Percentiles rank a stretch among this genome's conserved stretches.
Conservation (phyloP, 331 rosid genomes). For the Pyrus hybrid region DNA sequence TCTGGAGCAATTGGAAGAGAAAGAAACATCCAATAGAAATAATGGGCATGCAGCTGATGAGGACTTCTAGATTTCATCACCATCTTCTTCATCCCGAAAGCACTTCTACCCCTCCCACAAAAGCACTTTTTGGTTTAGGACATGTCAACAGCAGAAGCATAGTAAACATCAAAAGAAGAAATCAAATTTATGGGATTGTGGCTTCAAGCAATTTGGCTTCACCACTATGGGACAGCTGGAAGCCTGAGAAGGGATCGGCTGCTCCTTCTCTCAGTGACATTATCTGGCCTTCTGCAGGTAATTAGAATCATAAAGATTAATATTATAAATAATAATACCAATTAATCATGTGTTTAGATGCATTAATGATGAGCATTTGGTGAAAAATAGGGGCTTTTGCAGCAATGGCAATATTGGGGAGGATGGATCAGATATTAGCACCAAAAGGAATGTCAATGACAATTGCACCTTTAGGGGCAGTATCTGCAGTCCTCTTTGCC, state of each 20-base stretch:
- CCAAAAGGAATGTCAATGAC: conserved; percentile 79
- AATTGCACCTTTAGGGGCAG: conserved; percentile 88
- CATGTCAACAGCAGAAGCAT: background rate
- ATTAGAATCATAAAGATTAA: background rate
- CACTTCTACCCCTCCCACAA: no score
- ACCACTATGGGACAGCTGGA: conserved; percentile 62
- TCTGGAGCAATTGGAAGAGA: background rate
- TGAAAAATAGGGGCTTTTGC: conserved; percentile 64
- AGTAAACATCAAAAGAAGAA: background rate
- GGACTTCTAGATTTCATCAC: background rate
- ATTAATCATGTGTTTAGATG: background rate
- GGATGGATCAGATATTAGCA: conserved; percentile 64
- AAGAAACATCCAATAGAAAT: background rate
- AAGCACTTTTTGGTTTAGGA: no score
- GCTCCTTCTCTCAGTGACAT: conserved; percentile 73
- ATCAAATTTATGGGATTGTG: conserved; percentile 16
- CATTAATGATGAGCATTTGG: no score
- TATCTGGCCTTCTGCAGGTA: conserved; percentile 95
- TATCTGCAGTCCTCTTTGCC: conserved; percentile 71
- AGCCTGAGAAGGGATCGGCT: conserved; percentile 44
- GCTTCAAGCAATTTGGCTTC: conserved; percentile 47
- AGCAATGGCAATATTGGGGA: conserved; percentile 86
- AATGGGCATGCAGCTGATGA: conserved; percentile 36
- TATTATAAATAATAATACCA: no score
- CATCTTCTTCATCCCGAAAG: conserved; percentile 4